Conservation (phyloP, 257 asterid genomes). For the Solanum chaucha region DNA sequence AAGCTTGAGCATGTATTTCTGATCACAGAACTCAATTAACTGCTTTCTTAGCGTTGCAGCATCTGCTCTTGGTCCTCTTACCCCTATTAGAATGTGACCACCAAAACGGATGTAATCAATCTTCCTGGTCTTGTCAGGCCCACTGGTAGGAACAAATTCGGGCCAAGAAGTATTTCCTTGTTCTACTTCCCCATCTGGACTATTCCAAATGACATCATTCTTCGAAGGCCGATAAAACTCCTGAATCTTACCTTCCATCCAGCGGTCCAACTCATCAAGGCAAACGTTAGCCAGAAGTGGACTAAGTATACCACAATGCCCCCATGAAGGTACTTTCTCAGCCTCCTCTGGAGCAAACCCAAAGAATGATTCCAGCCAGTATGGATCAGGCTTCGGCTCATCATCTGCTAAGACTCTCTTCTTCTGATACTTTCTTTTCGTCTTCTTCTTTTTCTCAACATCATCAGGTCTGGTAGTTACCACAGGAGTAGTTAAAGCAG, state of each 20-base stretch:
- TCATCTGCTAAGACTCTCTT: constrained; percentile 88
- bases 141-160: constrained; percentile 92
- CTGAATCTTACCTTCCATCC: constrained; percentile 85
- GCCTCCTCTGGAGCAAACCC: constrained; percentile 99
- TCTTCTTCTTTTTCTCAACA: constrained; percentile 76
- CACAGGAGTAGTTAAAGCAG: constrained; percentile 76
- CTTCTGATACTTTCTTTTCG: constrained; percentile 80
- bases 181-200: constrained; percentile 66
- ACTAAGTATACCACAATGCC: constrained; percentile 93
- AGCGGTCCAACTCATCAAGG: constrained; percentile 83
- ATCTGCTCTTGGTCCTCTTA: constrained; percentile 95
- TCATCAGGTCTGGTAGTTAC: constrained; percentile 48
- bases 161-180: constrained; percentile 99
- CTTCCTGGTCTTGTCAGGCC: constrained; percentile 92
- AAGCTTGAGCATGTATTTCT: constrained; percentile 79
- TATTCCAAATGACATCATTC: constrained; percentile 89
- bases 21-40: constrained; percentile 79
- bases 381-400: constrained; percentile 97
- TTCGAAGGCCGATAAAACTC: constrained; percentile 80
- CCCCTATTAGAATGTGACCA: constrained; percentile 89
- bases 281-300: constrained; percentile 86
- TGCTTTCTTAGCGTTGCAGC: constrained; percentile 85
- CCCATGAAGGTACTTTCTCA: constrained; percentile 80
- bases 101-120: constrained; percentile 87
- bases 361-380: constrained; percentile 82